Base-by-base conservation (phyloP, 495 filamentous ascomycete genomes). In the Podospora pseudocomata region DNA sequence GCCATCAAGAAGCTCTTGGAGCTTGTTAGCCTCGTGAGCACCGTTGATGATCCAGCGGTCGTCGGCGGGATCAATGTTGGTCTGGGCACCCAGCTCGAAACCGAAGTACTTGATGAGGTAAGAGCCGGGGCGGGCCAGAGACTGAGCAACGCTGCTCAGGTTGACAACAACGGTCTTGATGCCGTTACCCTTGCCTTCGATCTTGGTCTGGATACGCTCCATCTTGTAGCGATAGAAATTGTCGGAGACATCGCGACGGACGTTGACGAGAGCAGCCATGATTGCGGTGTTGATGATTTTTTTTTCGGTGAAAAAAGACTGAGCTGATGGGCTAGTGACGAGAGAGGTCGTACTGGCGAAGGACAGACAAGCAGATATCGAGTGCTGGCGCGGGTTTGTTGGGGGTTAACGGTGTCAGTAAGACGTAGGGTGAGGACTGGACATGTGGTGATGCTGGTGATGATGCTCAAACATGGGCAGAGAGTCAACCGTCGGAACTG, bases 171-270 rank as follows among this genome's bases (percentile, higher is more conserved):
- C 92, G 73, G 92, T 95, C 85, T 96, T 95, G 89, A 96, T 96
- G 70, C 92, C 92, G 81, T 99, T 99, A 68, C 95, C 95, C 83
- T 99, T 99, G 81, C 95, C 95, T 82, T 99, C 95, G 76, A 99
- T 95, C 87, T 99, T 99, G 80, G 95, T 97, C 86, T 94, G 92
- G 77, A 99, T 85, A 71, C 87, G 88, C 83, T 99, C 95, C 95
- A 99, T 99, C 87, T 99, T 99, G 88, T 99, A 99, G 81, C 95
- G 95, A 82, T 99, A 99, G 90, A 97, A 99, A 80, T 92, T 91
- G 84, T 99, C 95, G 83, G 88, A 89, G 83, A 97, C 89, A 92
- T 98, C 96, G 81, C 95, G 92, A 80, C 94, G 94, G 86, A 99
- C 94, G 82, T 99, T 99, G 87, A 99, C 85, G 78, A 83, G 79